These are phyloP conservation scores for Schoenoplectus tabernaemontani DNA, from an alignment of 202 grass and related monocot genomes.

Conservation along the genomic window DNA sequence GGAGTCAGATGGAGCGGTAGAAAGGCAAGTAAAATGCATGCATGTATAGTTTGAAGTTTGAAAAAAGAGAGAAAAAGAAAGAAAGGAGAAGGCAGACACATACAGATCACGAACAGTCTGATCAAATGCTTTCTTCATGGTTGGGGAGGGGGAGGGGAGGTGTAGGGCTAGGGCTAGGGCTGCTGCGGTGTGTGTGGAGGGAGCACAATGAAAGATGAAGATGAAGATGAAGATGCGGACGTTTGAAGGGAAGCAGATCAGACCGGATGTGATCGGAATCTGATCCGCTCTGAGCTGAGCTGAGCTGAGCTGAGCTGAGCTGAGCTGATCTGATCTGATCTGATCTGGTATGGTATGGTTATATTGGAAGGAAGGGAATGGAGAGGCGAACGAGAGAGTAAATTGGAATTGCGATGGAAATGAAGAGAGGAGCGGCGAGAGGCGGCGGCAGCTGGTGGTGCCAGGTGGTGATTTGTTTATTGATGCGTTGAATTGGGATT, in stretches of 20 bases:
- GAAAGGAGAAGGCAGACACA: neutral
- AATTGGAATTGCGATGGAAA: too few relatives aligned
- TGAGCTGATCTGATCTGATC: neutral
- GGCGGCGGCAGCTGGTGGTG: too few relatives aligned
- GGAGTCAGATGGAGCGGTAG: too few relatives aligned
- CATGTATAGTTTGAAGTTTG: neutral
- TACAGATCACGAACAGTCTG: constrained; percentile 96
- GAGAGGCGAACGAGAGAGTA: neutral
- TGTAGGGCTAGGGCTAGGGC: too few relatives aligned
- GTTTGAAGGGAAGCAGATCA: neutral
- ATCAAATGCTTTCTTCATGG: constrained; percentile 95
- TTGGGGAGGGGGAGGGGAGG: neutral
- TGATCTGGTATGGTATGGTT: too few relatives aligned
- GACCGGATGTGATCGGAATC: neutral
- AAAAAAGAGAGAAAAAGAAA: neutral
- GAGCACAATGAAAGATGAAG: too few relatives aligned
- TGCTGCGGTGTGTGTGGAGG: too few relatives aligned
- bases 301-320: too few relatives aligned
- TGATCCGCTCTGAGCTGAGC: neutral
- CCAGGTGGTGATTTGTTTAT: too few relatives aligned
- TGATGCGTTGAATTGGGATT: too few relatives aligned
- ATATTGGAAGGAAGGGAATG: neutral
- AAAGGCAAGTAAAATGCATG: neutral
- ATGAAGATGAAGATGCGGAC: neutral
- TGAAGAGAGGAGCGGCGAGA: too few relatives aligned